Evolutionary conservation across 345 rosid genomes (phyloP), one percentile per base, ranked within the genome.

Genomic region (Psidium friedrichsthalianum): DNA sequence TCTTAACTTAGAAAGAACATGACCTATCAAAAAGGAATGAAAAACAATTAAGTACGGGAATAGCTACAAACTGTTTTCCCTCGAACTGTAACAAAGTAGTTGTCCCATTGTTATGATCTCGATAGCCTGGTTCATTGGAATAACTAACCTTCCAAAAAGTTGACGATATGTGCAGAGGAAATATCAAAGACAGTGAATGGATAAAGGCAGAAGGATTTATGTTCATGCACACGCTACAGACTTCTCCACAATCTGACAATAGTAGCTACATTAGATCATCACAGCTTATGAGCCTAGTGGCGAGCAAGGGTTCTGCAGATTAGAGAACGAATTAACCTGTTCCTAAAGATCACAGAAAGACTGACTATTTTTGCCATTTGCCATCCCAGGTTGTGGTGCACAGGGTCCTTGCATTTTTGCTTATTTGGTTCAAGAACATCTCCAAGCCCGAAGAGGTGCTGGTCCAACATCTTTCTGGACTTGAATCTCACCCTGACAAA

Each of bases 281-380:
- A 36, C 20, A 64, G 10, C 24, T 69, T 69, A 69, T 69, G 47
- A 69, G 40, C 47, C 24, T 69, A 36, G 47, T 69, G 80, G 80
- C 20, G 47, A 69, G 80, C 80, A 69, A 47, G 80, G 80, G 47
- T 36, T 8, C 47, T 42, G 47, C 80, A 8, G 22, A 36, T 69
- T 0, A 69, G 13, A 18, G 80, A 36, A 69, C 47, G n/a, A 74
- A 49, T 74, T 51, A 89, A 93, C 96, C 96, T 91, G 91, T 91
- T 87, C 88, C 84, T 93, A 93, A 51, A 93, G 92, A 91, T 94
- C 95, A 85, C 93, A 69, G 93, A 87, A 82, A 92, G 87, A 89
- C 85, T 85, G 83, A 86, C 87, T 57, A 89, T 86, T 84, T 88
- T 92, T 40, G 85, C 85, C 55, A 21, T 85, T 90, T 16, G 86